Base-by-base conservation (phyloP, 2,329 filamentous ascomycete species). In the Calonectria pseudoturangicola region DNA sequence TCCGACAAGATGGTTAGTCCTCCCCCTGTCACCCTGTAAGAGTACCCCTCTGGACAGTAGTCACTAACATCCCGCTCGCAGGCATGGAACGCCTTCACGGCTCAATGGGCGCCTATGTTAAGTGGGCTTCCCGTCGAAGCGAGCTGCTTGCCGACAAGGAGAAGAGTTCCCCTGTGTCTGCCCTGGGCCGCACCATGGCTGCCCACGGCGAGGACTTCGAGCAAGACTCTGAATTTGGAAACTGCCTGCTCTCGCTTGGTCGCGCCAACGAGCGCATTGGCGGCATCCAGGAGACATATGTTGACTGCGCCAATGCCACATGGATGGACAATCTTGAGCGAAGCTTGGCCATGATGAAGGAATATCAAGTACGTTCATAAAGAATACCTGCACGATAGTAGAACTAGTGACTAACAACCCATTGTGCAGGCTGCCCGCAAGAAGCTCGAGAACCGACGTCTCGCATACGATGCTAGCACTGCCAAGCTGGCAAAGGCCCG, bases 251-350 rank as follows among this genome's bases (percentile, higher is more conserved):
- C 69, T 89, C 93, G 92, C 86, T 84, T 89, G 96, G 96, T 45
- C 92, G 94, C 77, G 94, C 94, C 79, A 96, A 98, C 81, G 96
- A 98, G 86, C 92, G 94, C 66, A 90, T 98, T 76, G 94, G 94
- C 13, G 92, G 95, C 60, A 90, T 95, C 69, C 96, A 98, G 84
- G 96, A 98, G 82, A 91, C 89, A 28, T 98, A 96, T 81, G 91
- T 95, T 56, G 89, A 91, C 41, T 91, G 94, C 79, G 93, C 95
- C 74, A 97, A 94, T 18, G 90, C 91, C 41, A 93, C 91, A 82
- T 98, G 96, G 96, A 88, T 98, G 71, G 95, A 98, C 83, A 95
- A 94, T n/a, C 87, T 98, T 27, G 96, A 98, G 83, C 89, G 95
- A 76, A 97, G 94, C 30, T 85, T 98, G 66, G 93, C 95, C 43